Conservation (phyloP, 441 rosid genomes). For the Viola pubescens region DNA sequence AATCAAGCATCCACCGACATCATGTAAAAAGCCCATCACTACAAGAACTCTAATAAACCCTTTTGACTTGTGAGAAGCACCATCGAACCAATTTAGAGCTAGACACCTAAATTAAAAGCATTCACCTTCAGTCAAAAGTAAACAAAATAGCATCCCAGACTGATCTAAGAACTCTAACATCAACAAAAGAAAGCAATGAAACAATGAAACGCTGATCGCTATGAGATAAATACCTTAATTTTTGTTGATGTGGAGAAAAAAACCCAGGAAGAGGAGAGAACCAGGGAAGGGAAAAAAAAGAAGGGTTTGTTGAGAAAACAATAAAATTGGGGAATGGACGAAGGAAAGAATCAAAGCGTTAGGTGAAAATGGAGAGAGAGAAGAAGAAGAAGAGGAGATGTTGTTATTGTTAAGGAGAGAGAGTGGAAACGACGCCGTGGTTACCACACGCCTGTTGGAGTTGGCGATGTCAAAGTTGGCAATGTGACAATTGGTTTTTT, state of each 20-base stretch:
- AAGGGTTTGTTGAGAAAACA: not conserved
- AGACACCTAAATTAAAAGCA: too few relatives aligned
- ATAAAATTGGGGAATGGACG: not conserved
- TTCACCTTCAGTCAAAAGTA: too few relatives aligned
- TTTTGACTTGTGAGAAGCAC: too few relatives aligned
- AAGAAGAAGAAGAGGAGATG: not conserved
- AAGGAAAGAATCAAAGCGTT: slow-evolving; percentile 15
- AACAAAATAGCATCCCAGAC: too few relatives aligned
- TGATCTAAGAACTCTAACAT: too few relatives aligned
- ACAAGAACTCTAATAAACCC: too few relatives aligned
- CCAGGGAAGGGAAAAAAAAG: not conserved
- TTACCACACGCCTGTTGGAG: slow-evolving; percentile 29
- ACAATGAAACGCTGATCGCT: too few relatives aligned
- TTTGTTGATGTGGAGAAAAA: not conserved
- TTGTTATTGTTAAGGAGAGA: not conserved
- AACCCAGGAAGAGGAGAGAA: not conserved
- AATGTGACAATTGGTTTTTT: not conserved
- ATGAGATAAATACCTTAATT: too few relatives aligned
- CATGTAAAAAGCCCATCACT: too few relatives aligned
- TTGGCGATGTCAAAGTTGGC: slow-evolving; percentile 12
- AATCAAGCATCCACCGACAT: too few relatives aligned
- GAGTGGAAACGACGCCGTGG: slow-evolving; percentile 39
- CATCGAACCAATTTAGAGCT: too few relatives aligned
- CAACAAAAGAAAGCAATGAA: too few relatives aligned
- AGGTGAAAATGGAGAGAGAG: slow-evolving; percentile 12